Conservation (phyloP, 495 filamentous ascomycete genomes). For the Aspergillus coremiiformis region DNA sequence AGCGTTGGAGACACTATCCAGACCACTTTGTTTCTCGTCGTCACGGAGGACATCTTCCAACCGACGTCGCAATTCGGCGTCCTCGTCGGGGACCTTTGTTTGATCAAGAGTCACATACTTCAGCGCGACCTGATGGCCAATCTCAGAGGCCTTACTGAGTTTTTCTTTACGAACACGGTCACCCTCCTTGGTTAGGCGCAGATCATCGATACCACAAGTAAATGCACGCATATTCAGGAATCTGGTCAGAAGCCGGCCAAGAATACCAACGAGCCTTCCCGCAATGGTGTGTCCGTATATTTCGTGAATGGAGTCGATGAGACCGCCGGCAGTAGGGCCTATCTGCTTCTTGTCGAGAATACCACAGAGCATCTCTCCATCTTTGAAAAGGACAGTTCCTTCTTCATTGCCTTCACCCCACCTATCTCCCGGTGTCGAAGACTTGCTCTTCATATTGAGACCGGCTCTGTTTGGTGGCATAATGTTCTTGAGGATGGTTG, state of each 20-base stretch:
- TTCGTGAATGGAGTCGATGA: slow-evolving; percentile 90
- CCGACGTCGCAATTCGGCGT: slow-evolving; percentile 63
- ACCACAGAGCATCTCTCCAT: slow-evolving; percentile 80
- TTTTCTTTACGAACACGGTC: slow-evolving; percentile 63
- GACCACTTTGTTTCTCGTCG: slow-evolving; percentile 76
- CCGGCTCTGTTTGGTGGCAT: slow-evolving; percentile 65
- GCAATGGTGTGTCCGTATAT: slow-evolving; percentile 83
- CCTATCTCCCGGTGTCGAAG: slow-evolving; percentile 62
- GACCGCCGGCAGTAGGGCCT: slow-evolving; percentile 75
- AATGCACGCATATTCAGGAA: slow-evolving; percentile 90
- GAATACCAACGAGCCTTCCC: slow-evolving; percentile 76
- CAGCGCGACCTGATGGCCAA: slow-evolving; percentile 75
- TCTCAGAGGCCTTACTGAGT: slow-evolving; percentile 57
- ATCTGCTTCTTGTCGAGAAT: slow-evolving; percentile 96
- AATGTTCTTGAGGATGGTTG: slow-evolving; percentile 89
- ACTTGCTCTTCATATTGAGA: slow-evolving; percentile 70
- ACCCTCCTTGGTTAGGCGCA: slow-evolving; percentile 75
- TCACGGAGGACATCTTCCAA: slow-evolving; percentile 88
- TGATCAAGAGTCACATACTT: slow-evolving; percentile 88
- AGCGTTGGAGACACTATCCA: slow-evolving; percentile 81
- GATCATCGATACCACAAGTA: slow-evolving; percentile 95
- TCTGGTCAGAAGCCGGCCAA: slow-evolving; percentile 83
- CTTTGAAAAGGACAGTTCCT: slow-evolving; percentile 72
- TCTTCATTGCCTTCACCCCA: slow-evolving; percentile 72
- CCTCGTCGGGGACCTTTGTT: slow-evolving; percentile 46